Evolutionary conservation across 2,329 filamentous ascomycete species (phyloP), one percentile per base, ranked within the genome.

Genomic region (Ophioceras dolichostomum): DNA sequence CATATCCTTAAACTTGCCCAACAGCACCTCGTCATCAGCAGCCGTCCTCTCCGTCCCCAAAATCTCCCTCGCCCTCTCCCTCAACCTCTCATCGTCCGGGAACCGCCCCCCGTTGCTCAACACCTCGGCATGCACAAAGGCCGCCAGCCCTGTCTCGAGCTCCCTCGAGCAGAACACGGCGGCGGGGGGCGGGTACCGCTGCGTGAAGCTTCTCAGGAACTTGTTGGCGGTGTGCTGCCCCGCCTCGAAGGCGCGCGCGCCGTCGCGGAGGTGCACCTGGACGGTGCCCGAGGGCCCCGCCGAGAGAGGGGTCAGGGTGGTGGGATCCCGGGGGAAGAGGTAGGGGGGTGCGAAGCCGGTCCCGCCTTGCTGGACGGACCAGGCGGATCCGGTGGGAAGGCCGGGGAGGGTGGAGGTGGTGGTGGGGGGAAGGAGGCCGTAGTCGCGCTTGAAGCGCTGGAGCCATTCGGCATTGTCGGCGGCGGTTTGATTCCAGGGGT

Each of bases 401-500:
- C 70, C 71, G 0, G 71, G 71, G 0, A 72, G 68, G 4, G 59
- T 54, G 9, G 61, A 57, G 0, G 72, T 68, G 4, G 59, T 54
- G 9, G 61, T 57, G n/a, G 60, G 52, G 1, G 59, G 56, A 3
- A 68, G 51, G 21, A 79, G 67, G 14, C 71, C 71, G 1, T 59
- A 62, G 34, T 73, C 65, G 10, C 71, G 65, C 52, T 79, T 79
- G 58, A 79, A 78, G 32, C 73, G 65, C 39, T 66, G 61, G 10
- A 79, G 61, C 75, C 75, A 79, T 52, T 79, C 73, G 1, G 61
- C 64, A 44, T 79, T 78, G 47, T 79, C 75, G 21, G 73, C 73
- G 1, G 71, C 70, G 0, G 74, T 79, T 45, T 75, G 68, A 49
- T 79, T 78, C 69, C 73, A 77, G 3, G 71, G 70, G 46, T 78